These are phyloP conservation scores for Tolypocladium ophioglossoides DNA, from an alignment of 2,329 filamentous ascomycete genomes.

Conservation along the genomic window DNA sequence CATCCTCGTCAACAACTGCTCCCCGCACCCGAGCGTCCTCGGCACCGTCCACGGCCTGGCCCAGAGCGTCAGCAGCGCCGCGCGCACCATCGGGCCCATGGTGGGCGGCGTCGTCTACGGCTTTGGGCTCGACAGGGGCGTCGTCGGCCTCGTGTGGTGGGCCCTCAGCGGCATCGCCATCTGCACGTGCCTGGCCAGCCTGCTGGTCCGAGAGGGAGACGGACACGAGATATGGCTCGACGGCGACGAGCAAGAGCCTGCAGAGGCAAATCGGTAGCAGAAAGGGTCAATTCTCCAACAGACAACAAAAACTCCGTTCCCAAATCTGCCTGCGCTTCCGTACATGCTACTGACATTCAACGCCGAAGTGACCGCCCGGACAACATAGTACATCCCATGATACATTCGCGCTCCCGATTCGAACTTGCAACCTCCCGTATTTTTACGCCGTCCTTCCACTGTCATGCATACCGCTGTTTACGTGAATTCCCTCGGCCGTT, in stretches of 20 bases:
- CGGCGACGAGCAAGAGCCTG: slow-evolving; percentile 35
- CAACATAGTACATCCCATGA: background rate
- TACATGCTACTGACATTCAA: background rate
- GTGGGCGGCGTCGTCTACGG: slow-evolving; percentile 52
- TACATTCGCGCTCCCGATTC: background rate
- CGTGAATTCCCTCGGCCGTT: slow-evolving; percentile 22
- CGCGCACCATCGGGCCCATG: slow-evolving; percentile 49
- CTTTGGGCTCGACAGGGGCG: slow-evolving; percentile 41
- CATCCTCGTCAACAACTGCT: slow-evolving; percentile 37
- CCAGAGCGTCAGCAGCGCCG: slow-evolving; percentile 48
- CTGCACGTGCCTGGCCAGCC: slow-evolving; percentile 37
- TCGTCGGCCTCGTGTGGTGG: slow-evolving; percentile 52
- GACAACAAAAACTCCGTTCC: background rate
- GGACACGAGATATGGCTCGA: slow-evolving; percentile 57
- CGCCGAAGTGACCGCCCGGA: background rate
- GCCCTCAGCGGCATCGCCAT: slow-evolving; percentile 37
- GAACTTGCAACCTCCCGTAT: background rate
- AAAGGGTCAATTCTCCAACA: background rate
- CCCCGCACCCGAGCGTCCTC: slow-evolving; percentile 35
- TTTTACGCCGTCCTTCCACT: background rate
- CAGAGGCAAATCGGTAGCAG: background rate
- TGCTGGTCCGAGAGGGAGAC: slow-evolving; percentile 48
- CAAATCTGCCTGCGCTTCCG: background rate
- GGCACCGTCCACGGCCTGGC: slow-evolving; percentile 39
- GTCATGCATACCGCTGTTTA: slow-evolving; percentile 2